phyloP scores from a whole-genome alignment of 139 green algal species.

The Chlorella sp. region DNA sequence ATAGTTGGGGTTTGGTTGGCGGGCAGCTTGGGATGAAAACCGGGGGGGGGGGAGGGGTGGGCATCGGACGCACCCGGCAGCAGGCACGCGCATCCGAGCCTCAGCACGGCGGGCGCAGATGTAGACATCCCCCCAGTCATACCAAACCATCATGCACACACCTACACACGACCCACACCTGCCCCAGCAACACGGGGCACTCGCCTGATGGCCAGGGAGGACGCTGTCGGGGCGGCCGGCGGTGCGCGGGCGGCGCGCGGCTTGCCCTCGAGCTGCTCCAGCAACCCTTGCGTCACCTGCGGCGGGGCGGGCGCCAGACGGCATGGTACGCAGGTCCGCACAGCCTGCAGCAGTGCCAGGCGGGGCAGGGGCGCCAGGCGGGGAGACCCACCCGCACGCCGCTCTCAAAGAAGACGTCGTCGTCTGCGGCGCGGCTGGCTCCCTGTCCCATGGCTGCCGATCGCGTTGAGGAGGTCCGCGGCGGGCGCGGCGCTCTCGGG shows the following conservation, averaged over 20 bases:
- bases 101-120: too few relatives aligned
- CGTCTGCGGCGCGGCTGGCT: not conserved
- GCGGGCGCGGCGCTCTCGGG: not conserved
- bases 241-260: not conserved
- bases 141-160: too few relatives aligned
- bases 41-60: too few relatives aligned
- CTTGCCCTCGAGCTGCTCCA: conserved; percentile 36
- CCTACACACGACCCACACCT: too few relatives aligned
- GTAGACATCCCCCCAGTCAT: too few relatives aligned
- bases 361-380: not conserved
- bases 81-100: too few relatives aligned
- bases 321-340: not conserved
- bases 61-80: too few relatives aligned
- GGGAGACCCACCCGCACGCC: conserved; percentile 13
- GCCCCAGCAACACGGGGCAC: not conserved
- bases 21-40: too few relatives aligned
- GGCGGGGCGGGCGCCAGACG: not conserved
- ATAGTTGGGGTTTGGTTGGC: not conserved
- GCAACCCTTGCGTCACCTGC: conserved; percentile 34
- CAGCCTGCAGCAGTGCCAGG: not conserved
- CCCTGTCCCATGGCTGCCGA: conserved; percentile 6
- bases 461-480: not conserved
- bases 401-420: not conserved
- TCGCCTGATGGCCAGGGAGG: not conserved
- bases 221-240: too few relatives aligned